A percentile compares a stretch with the other conserved stretches of the same genome.
These are phyloP conservation scores for Linnemannia elongata DNA, from an alignment of 192 early-diverging fungal genomes.

Conservation along the genomic window DNA sequence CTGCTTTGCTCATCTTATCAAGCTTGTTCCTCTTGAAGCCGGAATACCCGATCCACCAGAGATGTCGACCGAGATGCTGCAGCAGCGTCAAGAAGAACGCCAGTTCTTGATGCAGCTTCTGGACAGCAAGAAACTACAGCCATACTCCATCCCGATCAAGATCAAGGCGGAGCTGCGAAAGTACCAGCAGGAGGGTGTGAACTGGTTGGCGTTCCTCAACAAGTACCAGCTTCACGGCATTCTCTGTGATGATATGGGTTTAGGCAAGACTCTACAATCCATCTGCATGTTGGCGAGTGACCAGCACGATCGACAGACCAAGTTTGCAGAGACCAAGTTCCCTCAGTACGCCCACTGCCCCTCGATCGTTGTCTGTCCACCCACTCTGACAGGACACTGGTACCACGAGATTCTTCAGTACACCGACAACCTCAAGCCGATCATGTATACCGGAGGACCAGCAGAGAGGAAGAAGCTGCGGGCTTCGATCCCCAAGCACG, in stretches of 20 bases:
- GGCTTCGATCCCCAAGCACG: slow-evolving; percentile 65
- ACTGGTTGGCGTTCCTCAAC: slow-evolving; percentile 98
- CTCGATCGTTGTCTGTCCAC: slow-evolving; percentile 95
- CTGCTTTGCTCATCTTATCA: slow-evolving; percentile 96
- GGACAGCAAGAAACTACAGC: slow-evolving; percentile 88
- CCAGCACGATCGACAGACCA: slow-evolving; percentile 78
- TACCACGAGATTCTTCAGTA: slow-evolving; percentile 91
- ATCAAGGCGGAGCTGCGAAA: slow-evolving; percentile 93
- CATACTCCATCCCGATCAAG: slow-evolving; percentile 88
- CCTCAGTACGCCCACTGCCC: slow-evolving; percentile 81
- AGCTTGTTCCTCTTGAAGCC: slow-evolving; percentile 93
- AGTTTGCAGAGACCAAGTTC: slow-evolving; percentile 65
- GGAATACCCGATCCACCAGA: slow-evolving; percentile 96
- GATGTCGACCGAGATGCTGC: slow-evolving; percentile 82
- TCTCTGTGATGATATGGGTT: slow-evolving; percentile 98
- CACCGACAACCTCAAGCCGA: slow-evolving; percentile 79
- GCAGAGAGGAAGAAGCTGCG: slow-evolving; percentile 80
- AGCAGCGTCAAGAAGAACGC: slow-evolving; percentile 89
- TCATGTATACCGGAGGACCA: slow-evolving; percentile 90
- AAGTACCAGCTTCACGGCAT: slow-evolving; percentile 98
- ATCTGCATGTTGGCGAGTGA: slow-evolving; percentile 96
- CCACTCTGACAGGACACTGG: slow-evolving; percentile 97
- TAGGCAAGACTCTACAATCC: slow-evolving; percentile 97
- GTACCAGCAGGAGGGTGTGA: slow-evolving; percentile 99
- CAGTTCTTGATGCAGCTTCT: slow-evolving; percentile 95